These are phyloP conservation scores for Dichomitus squalens DNA, from an alignment of 1,284 basidiomycete species.

Conservation along the genomic window DNA sequence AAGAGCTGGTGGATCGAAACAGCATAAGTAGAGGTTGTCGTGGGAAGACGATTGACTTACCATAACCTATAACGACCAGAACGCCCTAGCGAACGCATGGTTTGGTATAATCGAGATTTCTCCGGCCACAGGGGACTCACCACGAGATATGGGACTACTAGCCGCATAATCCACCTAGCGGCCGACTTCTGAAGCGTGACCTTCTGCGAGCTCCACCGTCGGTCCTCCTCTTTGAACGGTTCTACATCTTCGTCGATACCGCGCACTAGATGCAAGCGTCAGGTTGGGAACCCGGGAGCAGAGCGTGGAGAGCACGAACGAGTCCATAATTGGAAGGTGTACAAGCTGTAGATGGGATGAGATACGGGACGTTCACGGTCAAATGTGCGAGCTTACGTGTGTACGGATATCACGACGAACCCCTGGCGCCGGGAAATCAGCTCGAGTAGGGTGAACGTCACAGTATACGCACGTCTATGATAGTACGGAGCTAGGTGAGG, in stretches of 20 bases:
- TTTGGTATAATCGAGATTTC: background rate
- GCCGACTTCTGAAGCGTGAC: conserved; percentile 4
- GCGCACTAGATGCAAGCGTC: conserved; percentile 3
- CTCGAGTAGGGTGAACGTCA: background rate
- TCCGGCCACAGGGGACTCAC: conserved; percentile 10
- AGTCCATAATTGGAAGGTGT: conserved; percentile 25
- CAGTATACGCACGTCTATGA: conserved; percentile 21
- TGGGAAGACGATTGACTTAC: conserved; percentile 4
- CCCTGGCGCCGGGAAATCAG: background rate
- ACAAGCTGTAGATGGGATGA: conserved; percentile 10
- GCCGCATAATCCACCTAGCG: conserved; percentile 16
- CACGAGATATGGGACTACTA: conserved; percentile 16
- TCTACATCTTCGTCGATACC: conserved; percentile 20
- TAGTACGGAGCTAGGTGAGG: conserved; percentile 19
- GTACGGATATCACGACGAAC: conserved; percentile 24
- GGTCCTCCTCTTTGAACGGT: conserved; percentile 20
- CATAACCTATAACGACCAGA: conserved; percentile 21
- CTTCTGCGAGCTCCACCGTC: conserved; percentile 20
- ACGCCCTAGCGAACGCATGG: background rate
- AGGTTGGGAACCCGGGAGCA: background rate
- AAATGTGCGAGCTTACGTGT: conserved; percentile 13
- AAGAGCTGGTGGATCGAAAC: background rate
- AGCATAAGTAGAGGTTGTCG: background rate
- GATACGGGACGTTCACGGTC: background rate
- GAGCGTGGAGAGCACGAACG: conserved; percentile 6